phyloP scores from a whole-genome alignment of 108 stramenopile genomes.

The Fistulifera pelliculosa region DNA sequence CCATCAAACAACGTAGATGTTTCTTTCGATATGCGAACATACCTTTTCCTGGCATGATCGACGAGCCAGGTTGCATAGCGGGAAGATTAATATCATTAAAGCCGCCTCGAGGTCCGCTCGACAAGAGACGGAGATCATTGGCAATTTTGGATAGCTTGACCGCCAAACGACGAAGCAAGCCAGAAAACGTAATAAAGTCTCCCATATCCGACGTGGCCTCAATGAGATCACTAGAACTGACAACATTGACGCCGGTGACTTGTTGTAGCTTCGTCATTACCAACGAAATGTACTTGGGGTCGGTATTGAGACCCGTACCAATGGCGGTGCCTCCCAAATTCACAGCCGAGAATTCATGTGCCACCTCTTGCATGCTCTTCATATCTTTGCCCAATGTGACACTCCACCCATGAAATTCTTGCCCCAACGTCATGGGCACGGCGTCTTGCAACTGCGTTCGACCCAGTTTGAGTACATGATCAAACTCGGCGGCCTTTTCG shows the following conservation, averaged over 20 bases:
- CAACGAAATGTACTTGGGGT: conserved; percentile 31
- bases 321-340: conserved; percentile 60
- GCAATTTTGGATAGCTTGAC: conserved; percentile 60
- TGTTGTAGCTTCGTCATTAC: conserved; percentile 39
- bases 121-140: conserved; percentile 59
- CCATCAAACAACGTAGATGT: no score
- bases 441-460: conserved; percentile 98
- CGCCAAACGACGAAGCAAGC: conserved; percentile 41
- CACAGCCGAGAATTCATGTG: conserved; percentile 10
- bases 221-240: conserved; percentile 55
- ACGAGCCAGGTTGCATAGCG: conserved; percentile 61
- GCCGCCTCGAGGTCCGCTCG: conserved; percentile 55
- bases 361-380: conserved; percentile 27
- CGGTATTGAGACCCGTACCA: conserved; percentile 61
- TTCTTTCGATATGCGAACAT: background rate
- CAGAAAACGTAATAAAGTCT: conserved; percentile 41
- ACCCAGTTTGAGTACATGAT: conserved; percentile 92
- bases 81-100: conserved; percentile 55
- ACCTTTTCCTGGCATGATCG: conserved; percentile 35
- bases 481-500: conserved; percentile 66
- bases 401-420: conserved; percentile 73
- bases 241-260: conserved; percentile 40
- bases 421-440: conserved; percentile 95
- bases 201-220: conserved; percentile 59
- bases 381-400: conserved; percentile 34